Base-by-base conservation (phyloP, 1,284 basidiomycete species). In the Fomitopsis palustris region DNA sequence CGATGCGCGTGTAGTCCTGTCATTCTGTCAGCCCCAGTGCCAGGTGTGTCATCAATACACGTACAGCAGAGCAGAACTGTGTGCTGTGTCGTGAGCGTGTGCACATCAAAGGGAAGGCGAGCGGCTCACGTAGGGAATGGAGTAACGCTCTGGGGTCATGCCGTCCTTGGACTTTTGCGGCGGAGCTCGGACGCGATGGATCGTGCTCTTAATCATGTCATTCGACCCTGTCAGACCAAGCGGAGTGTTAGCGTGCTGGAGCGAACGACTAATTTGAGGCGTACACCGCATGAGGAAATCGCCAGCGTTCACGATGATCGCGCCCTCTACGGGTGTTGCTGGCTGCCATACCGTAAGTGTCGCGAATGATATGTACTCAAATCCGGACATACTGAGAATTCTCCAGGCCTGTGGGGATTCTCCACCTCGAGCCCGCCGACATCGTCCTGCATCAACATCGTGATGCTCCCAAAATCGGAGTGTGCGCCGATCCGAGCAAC, bases 401-500 rank as follows among this genome's bases (percentile, higher is more conserved):
- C 61, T 2, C 80, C 82, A 1, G 80, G 78, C 8, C 67, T 63
- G 10, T 75, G 70, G 0, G 82, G 81, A 65, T 82, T 77, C 67
- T 87, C 83, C 1, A 86, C 79, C 65, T 88, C 84, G 6, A 87
- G 73, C 0, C 86, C 85, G 3, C 85, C 84, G 4, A 80, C 76
- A 19, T 79, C 73, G 63, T 86, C 85, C 69, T 87, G 85, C 59
- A 87, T 75, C 8, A 86, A 69, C 27, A 86, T 67, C 42, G 85
- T 88, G 43, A 85, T 75, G 0, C 81, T 82, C 2, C 79, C 77
- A 58, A 83, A 87, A 66, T 88, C 85, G 2, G 82, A 81, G 64
- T 87, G 85, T 0, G 80, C 80, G 14, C 77, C 79, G 53, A 86
- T 83, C 29, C 84, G 71, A 5, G 78, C 73, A 31, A 82, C 69